Percentiles rank a stretch among this genome's conserved stretches.
phyloP scores from a whole-genome alignment of 108 stramenopile genomes.

The Pseudonitzschia pungens region DNA sequence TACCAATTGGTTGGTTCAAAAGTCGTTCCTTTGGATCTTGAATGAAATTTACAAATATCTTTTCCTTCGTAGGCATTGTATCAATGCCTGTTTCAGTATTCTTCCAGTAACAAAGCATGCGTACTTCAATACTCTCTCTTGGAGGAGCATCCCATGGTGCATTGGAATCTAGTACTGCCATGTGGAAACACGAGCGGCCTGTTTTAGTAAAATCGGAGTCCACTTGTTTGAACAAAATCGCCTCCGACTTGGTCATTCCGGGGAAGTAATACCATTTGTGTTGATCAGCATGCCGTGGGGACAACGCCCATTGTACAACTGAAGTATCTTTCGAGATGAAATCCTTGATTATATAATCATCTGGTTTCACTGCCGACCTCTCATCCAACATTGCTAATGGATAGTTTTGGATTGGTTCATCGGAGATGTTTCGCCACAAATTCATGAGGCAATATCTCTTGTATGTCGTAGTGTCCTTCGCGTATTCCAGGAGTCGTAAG shows the following conservation, averaged over 20 bases:
- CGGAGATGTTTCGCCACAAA: constrained; percentile 23
- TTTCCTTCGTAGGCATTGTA: constrained; percentile 21
- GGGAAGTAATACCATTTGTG: constrained; percentile 41
- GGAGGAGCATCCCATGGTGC: constrained; percentile 2
- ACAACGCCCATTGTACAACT: background rate
- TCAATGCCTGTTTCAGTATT: constrained; percentile 3
- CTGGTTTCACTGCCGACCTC: constrained; percentile 22
- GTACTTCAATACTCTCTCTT: constrained; percentile 23
- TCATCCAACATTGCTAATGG: constrained; percentile 24
- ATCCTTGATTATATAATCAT: constrained; percentile 12
- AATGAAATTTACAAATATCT: background rate
- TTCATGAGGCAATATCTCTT: constrained; percentile 12
- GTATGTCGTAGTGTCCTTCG: constrained; percentile 6
- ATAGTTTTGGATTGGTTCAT: constrained; percentile 20
- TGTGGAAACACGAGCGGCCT: constrained; percentile 28
- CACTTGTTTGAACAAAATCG: constrained; percentile 28
- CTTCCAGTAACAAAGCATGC: constrained; percentile 26
- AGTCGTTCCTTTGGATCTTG: background rate
- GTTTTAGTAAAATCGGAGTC: constrained; percentile 22
- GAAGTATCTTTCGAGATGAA: background rate
- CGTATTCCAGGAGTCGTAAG: background rate
- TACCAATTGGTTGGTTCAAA: background rate
- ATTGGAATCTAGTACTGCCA: constrained; percentile 19
- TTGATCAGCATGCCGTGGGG: constrained; percentile 8
- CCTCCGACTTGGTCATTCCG: constrained; percentile 27